These are phyloP conservation scores for Penstemon newberryi DNA, from an alignment of 257 asterid species.

Conservation along the genomic window DNA sequence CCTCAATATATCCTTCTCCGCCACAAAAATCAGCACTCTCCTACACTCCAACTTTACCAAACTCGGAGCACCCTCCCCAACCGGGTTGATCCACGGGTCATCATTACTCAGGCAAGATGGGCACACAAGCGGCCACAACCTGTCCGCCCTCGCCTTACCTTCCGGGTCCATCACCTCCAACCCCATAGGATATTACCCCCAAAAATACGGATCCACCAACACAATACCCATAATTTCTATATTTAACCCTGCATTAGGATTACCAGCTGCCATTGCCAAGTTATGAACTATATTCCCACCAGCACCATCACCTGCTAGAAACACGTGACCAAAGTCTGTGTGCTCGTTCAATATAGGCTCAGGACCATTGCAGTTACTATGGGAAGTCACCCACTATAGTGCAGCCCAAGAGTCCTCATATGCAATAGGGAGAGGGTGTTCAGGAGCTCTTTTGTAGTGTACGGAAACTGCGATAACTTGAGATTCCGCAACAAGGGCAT, in stretches of 20 bases:
- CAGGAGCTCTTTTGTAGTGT: slow-evolving; percentile 65
- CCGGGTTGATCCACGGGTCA: slow-evolving; percentile 43
- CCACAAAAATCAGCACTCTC: slow-evolving; percentile 33
- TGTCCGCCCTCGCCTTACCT: slow-evolving; percentile 24
- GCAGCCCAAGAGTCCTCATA: slow-evolving; percentile 72
- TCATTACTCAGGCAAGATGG: slow-evolving; percentile 27
- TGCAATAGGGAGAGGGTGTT: slow-evolving; percentile 63
- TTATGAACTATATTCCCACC: slow-evolving; percentile 48
- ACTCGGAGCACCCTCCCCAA: slow-evolving; percentile 23
- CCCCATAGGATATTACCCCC: slow-evolving; percentile 38
- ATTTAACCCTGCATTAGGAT: slow-evolving; percentile 28
- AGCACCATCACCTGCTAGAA: slow-evolving; percentile 42
- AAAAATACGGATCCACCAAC: slow-evolving; percentile 35
- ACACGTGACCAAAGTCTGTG: slow-evolving; percentile 37
- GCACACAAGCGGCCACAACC: slow-evolving; percentile 31
- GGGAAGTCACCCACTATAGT: slow-evolving; percentile 47
- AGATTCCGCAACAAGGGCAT: slow-evolving; percentile 45
- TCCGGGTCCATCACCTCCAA: slow-evolving; percentile 25
- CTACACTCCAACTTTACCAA: slow-evolving; percentile 34
- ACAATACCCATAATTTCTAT: slow-evolving; percentile 35
- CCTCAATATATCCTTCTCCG: slow-evolving; percentile 47
- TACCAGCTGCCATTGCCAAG: slow-evolving; percentile 39
- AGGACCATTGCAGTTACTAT: slow-evolving; percentile 31
- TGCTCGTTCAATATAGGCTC: slow-evolving; percentile 36
- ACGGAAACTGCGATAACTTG: slow-evolving; percentile 48